Conservation (phyloP, 2,329 filamentous ascomycete species). For the Talaromyces albobiverticillius region DNA sequence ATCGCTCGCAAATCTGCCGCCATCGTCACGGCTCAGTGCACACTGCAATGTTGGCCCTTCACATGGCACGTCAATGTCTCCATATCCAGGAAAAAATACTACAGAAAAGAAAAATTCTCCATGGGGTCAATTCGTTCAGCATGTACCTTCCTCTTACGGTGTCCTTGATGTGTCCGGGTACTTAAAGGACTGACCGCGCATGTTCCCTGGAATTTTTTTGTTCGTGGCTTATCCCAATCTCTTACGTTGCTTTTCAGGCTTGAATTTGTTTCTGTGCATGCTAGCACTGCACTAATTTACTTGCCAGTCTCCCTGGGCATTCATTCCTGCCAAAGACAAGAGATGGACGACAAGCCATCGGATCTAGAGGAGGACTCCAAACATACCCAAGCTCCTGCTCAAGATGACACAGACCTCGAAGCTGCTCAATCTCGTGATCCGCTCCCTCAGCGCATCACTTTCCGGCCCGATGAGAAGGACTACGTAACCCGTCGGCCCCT, state of each 20-base stretch:
- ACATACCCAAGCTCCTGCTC: neutral
- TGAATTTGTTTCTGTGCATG: no score
- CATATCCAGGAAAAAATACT: neutral
- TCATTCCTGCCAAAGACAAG: no score
- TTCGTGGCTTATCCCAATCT: no score
- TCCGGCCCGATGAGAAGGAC: constrained; percentile 8
- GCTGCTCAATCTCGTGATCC: neutral
- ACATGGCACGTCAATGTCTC: neutral
- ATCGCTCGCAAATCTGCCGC: neutral
- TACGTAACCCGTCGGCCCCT: neutral
- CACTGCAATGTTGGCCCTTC: neutral
- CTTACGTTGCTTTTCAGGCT: no score
- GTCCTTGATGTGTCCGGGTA: neutral
- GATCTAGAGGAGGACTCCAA: neutral
- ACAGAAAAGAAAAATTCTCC: no score
- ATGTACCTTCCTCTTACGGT: constrained; percentile 9
- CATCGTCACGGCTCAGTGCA: neutral
- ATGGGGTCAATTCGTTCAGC: no score
- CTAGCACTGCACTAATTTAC: no score
- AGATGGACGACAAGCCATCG: constrained; percentile 6
- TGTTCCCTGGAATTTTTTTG: no score
- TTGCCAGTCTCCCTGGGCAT: no score
- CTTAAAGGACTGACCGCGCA: neutral
- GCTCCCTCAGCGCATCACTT: constrained; percentile 10
- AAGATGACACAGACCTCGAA: neutral